These are phyloP conservation scores for Dillenia turbinata DNA, from an alignment of 164 flowering plant species.

Conservation along the genomic window DNA sequence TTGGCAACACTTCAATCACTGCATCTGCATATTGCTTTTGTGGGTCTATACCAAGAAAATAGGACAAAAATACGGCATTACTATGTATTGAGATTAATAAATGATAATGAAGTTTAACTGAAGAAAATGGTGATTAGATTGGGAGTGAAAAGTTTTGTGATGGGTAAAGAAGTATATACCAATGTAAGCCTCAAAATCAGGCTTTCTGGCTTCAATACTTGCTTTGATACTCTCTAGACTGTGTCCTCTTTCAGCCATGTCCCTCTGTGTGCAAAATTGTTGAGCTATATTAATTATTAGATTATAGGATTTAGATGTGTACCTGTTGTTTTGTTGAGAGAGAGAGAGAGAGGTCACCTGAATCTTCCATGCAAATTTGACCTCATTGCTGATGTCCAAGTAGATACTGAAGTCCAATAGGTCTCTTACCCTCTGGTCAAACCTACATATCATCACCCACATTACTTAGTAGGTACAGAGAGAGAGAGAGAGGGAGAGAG, in stretches of 20 bases:
- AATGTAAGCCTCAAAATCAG: constrained; percentile 94
- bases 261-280: constrained; percentile 51
- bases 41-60: constrained; percentile 54
- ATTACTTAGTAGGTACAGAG: neutral
- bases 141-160: neutral
- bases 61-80: neutral
- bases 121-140: too few relatives aligned
- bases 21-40: constrained; percentile 97
- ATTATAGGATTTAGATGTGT: too few relatives aligned
- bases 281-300: too few relatives aligned
- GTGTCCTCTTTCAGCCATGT: constrained; percentile 99
- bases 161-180: constrained; percentile 37
- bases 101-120: neutral
- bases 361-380: constrained; percentile 97
- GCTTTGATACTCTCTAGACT: constrained; percentile 97
- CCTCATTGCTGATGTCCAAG: constrained; percentile 96
- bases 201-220: constrained; percentile 96
- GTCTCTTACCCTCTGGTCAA: constrained; percentile 78
- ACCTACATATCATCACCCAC: constrained; percentile 37
- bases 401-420: constrained; percentile 98
- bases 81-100: neutral
- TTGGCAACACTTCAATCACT: constrained; percentile 93
- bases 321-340: too few relatives aligned
- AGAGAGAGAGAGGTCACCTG: constrained; percentile 45
- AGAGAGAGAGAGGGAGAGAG: constrained; percentile 1